Evolutionary conservation across 164 flowering plant species (phyloP), one percentile per base, ranked within the genome.

Genomic region (Saururus chinensis): DNA sequence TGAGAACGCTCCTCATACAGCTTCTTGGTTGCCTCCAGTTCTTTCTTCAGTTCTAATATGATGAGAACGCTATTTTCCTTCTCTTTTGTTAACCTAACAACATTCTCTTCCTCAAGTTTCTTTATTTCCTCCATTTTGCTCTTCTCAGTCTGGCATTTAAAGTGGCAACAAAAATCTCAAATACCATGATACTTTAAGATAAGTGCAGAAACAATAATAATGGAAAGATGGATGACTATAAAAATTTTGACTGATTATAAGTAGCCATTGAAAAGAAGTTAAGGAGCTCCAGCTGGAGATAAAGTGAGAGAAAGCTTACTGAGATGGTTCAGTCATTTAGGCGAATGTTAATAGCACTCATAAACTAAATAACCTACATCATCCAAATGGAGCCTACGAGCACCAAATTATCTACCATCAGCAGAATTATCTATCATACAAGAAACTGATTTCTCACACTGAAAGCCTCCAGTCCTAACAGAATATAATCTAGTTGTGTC

Each of bases 71-170:
- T 66, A 21, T 59, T 66, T 42, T 75, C 78, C 64, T 80, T 88
- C 68, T 88, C 95, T 61, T 86, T 78, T 73, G 61, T 75, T 63
- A 88, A 53, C 63, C 68, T 75, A 53, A 73, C 64, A 53, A 78
- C 60, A 67, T 87, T 85, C 62, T 75, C 75, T 63, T 90, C 89
- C 69, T 80, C 89, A 62, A 74, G 75, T 76, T 80, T 82, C 72
- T 76, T 82, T 66, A 64, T 75, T 81, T 88, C 89, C 70, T 82
- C 92, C 20, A 86, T 22, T 73, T 78, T 77, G 22, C 63, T 55
- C 72, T 84, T 90, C 74, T 92, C 97, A 60, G 51, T 71, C 98
- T 90, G 73, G 68, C 77, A 24, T 12, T 8, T 45, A 17, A 45
- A 45, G 11, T 12, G 17, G 11, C 7, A 4, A 12, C 49, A 45